Evolutionary conservation across 2,329 filamentous ascomycete species (phyloP).

Genomic region (Hypocreales sp.): DNA sequence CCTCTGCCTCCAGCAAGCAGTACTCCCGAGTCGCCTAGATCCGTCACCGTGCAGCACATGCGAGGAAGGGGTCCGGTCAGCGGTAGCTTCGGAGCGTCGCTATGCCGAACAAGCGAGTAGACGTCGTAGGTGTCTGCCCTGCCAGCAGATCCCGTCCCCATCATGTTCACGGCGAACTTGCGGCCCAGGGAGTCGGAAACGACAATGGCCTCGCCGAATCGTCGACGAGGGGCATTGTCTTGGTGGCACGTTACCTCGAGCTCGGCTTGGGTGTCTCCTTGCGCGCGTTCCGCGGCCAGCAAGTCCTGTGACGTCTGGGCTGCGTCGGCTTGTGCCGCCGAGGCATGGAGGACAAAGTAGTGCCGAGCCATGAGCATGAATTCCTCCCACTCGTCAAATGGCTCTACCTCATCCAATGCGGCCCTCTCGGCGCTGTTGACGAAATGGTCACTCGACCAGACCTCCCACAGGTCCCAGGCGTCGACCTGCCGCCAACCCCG

Average conservation of each 20-base stretch:
- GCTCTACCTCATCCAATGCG: constrained; percentile 54
- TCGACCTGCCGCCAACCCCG: constrained; percentile 53
- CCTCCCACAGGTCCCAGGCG: constrained; percentile 61
- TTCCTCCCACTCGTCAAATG: constrained; percentile 95
- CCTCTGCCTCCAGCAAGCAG: constrained; percentile 63
- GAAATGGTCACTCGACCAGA: constrained; percentile 61
- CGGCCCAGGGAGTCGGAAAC: constrained; percentile 20
- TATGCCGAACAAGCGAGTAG: constrained; percentile 16
- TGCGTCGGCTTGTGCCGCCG: neutral
- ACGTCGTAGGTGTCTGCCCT: constrained; percentile 35
- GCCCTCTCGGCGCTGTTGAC: constrained; percentile 42
- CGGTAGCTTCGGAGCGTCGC: constrained; percentile 11
- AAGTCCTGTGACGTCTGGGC: neutral
- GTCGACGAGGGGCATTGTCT: constrained; percentile 23
- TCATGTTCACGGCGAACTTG: constrained; percentile 27
- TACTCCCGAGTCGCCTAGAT: constrained; percentile 38
- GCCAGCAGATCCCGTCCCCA: constrained; percentile 27
- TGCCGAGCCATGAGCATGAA: constrained; percentile 74
- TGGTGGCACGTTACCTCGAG: constrained; percentile 5
- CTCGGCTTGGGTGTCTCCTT: neutral
- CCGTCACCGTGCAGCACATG: constrained; percentile 66
- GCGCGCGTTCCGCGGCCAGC: too few species aligned
- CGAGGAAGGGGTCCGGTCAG: constrained; percentile 20
- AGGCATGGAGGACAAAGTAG: constrained; percentile 63
- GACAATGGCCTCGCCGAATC: constrained; percentile 43